Evolutionary conservation across 805 yeast genomes (phyloP), one percentile per base, ranked within the genome.

Genomic region (Monosporozyma aquatica): DNA sequence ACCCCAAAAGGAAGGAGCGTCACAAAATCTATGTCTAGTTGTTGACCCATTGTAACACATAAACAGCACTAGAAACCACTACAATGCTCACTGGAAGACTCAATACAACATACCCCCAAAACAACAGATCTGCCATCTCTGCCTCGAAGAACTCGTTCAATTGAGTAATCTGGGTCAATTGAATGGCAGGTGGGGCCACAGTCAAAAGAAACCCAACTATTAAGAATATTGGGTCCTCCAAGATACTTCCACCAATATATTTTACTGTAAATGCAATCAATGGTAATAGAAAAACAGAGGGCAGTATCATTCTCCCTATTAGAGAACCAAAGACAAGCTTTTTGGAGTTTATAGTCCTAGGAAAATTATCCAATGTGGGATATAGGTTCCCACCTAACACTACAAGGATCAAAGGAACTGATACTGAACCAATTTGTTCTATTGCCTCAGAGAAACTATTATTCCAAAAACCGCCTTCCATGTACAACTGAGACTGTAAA

Each of bases 141-240:
- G 75, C 78, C 56, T 83, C 89, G 59, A 75, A 83, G 37, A 82
- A 68, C 50, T 77, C 80, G 58, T 83, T 83, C 52, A 83, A 66
- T 55, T 82, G 90, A 42, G 87, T 81, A 47, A 83, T 83, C 57
- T 83, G 94, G 20, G 87, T 80, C 43, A 83, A 66, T 61, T 83
- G 94, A 50, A 83, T 82, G 4, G 90, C 92, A 2, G 94, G 92
- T 3, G 94, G 92, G 1, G 87, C 75, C 3, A 82, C 75, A 1
- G 89, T 82, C 47, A 83, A 70, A 24, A 83, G 70, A 54, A 83
- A 83, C 9, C 86, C 78, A 34, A 84, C 89, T 46, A 83, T 76
- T 53, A 83, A 66, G 54, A 83, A 83, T 33, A 83, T 83, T 28
- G 94, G 94, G 59, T 83, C 94, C 57, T 80, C 87, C 59, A 83